Percentiles rank a stretch among this genome's conserved stretches.
phyloP scores from a whole-genome alignment of 2,329 filamentous ascomycete species.

The Lojkania enalia region DNA sequence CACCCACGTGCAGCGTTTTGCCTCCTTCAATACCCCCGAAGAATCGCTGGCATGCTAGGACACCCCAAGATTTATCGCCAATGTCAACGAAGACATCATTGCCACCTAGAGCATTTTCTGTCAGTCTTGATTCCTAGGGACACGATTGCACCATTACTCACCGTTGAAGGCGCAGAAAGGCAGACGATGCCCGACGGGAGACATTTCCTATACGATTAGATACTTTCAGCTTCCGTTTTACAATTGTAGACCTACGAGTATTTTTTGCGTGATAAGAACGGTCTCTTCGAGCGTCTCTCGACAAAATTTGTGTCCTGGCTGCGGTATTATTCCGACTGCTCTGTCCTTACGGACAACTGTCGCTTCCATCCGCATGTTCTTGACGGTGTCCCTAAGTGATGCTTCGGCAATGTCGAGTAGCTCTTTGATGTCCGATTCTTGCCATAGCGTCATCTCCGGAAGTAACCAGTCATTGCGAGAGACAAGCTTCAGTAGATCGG shows the following conservation, averaged over 20 bases:
- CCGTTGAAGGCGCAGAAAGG: conserved; percentile 98
- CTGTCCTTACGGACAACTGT: conserved; percentile 84
- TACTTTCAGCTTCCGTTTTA: neutral
- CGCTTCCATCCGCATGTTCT: conserved; percentile 77
- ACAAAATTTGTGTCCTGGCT: conserved; percentile 69
- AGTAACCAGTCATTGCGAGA: conserved; percentile 71
- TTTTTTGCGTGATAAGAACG: conserved; percentile 90
- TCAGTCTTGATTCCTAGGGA: neutral
- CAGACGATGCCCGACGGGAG: conserved; percentile 66
- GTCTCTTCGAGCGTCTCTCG: conserved; percentile 95
- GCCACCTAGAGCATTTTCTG: conserved; percentile 58
- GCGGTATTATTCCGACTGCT: conserved; percentile 56
- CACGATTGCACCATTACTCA: conserved; percentile 24
- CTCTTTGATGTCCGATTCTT: conserved; percentile 72
- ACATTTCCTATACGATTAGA: conserved; percentile 62
- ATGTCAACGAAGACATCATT: conserved; percentile 99
- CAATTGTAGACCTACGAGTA: conserved; percentile 55
- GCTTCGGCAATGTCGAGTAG: conserved; percentile 89
- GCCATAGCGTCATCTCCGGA: conserved; percentile 77
- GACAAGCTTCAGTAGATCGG: conserved; percentile 69
- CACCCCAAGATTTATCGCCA: conserved; percentile 96
- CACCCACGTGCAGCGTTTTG: conserved; percentile 87
- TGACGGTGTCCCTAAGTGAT: conserved; percentile 79
- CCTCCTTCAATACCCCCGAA: conserved; percentile 76
- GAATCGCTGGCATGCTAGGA: conserved; percentile 87